Evolutionary conservation across 139 green algal genomes (phyloP).

Genomic region (Asterochloris sp.): DNA sequence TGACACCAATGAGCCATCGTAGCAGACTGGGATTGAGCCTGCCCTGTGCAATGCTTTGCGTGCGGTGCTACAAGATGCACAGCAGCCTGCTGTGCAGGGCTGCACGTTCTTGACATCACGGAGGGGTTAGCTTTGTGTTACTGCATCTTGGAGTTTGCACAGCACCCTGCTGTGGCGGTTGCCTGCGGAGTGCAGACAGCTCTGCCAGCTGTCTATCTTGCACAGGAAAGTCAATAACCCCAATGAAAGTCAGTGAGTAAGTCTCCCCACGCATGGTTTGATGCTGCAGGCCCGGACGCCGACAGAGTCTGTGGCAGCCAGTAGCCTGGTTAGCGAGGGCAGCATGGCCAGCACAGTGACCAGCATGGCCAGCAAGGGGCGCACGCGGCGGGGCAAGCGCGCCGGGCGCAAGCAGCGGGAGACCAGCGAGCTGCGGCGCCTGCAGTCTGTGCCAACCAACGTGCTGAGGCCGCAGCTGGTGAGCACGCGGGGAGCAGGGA

Average conservation of each 20-base stretch:
- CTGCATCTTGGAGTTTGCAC: too few relatives aligned
- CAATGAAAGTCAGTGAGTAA: constrained; percentile 1
- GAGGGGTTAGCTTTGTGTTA: too few relatives aligned
- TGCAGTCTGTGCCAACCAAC: constrained; percentile 1
- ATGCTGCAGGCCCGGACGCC: too few relatives aligned
- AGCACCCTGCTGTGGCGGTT: too few relatives aligned
- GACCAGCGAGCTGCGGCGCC: neutral
- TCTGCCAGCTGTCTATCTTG: neutral
- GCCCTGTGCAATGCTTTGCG: too few relatives aligned
- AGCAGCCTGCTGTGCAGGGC: too few relatives aligned
- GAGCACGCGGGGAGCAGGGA: too few relatives aligned
- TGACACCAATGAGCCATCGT: too few relatives aligned
- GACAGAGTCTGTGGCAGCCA: neutral
- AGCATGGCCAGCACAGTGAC: constrained; percentile 2
- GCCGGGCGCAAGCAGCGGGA: constrained; percentile 19
- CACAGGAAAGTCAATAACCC: neutral
- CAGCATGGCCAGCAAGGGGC: constrained; percentile 8
- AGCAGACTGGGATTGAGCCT: too few relatives aligned
- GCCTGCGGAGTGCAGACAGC: neutral
- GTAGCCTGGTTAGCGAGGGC: constrained; percentile 9
- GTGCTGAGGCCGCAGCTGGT: too few relatives aligned
- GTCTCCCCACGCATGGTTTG: neutral
- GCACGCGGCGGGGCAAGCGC: constrained; percentile 27
- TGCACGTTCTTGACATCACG: too few relatives aligned
- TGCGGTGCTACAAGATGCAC: too few relatives aligned